These are phyloP conservation scores for Phalaenopsis aphrodite DNA, from an alignment of 106 monocot species.

Conservation along the genomic window DNA sequence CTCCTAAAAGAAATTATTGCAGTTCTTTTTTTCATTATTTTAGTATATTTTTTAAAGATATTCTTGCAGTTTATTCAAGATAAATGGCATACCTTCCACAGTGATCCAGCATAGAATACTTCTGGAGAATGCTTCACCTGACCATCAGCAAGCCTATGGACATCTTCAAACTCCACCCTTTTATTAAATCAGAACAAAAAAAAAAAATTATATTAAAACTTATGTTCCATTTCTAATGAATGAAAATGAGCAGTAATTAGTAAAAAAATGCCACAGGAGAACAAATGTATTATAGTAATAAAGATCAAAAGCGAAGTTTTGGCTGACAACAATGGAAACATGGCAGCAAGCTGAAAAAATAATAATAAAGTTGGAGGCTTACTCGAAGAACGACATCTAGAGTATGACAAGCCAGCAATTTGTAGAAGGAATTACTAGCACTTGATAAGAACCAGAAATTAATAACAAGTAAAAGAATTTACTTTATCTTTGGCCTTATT, in stretches of 20 bases:
- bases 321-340: too few relatives aligned
- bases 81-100: constrained; percentile 76
- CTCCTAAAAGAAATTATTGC: too few relatives aligned
- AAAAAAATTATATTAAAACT: background rate
- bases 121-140: constrained; percentile 98
- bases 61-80: background rate
- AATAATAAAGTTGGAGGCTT: too few relatives aligned
- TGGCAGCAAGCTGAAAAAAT: too few relatives aligned
- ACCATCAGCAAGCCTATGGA: constrained; percentile 74
- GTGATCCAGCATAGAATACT: constrained; percentile 92
- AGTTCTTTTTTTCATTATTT: too few relatives aligned
- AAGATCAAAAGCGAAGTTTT: too few relatives aligned
- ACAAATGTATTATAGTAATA: background rate
- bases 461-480: too few relatives aligned
- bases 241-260: background rate
- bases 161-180: constrained; percentile 94
- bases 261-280: background rate
- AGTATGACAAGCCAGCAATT: too few relatives aligned
- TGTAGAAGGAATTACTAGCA: too few relatives aligned
- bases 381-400: too few relatives aligned
- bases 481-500: too few relatives aligned
- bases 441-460: too few relatives aligned
- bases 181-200: constrained; percentile 1
- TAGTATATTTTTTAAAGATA: background rate
- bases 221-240: background rate